These are phyloP conservation scores for Prosopis cineraria DNA, from an alignment of 306 rosid genomes.

Conservation along the genomic window DNA sequence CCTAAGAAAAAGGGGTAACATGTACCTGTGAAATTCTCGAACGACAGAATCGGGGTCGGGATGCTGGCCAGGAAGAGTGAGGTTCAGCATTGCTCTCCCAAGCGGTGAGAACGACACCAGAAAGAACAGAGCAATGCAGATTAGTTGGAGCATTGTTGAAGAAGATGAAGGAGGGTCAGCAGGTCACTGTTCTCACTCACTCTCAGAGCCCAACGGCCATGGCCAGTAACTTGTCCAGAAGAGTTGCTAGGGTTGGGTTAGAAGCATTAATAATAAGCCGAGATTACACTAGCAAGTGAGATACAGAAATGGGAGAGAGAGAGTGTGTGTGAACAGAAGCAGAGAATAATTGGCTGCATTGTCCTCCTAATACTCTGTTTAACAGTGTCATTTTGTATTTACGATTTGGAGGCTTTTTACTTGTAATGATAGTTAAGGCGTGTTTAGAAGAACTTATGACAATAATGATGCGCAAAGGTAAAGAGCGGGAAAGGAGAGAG, in stretches of 20 bases:
- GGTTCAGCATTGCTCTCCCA: constrained; percentile 55
- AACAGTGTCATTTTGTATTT: background rate
- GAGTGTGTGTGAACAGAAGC: constrained; percentile 30
- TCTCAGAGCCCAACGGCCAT: constrained; percentile 16
- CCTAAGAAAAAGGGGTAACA: constrained; percentile 11
- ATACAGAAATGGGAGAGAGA: constrained; percentile 2
- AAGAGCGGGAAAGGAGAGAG: constrained; percentile 9
- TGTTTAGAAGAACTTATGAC: constrained; percentile 11
- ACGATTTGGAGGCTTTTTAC: constrained; percentile 24
- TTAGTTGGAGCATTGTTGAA: constrained; percentile 52
- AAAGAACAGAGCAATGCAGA: constrained; percentile 62
- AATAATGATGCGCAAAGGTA: constrained; percentile 24
- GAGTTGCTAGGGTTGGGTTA: constrained; percentile 31
- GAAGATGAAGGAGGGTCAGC: constrained; percentile 25
- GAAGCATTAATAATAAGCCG: constrained; percentile 34
- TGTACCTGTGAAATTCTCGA: constrained; percentile 75
- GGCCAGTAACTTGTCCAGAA: constrained; percentile 28
- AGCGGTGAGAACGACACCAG: constrained; percentile 44
- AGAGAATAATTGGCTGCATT: constrained; percentile 3
- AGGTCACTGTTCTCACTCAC: constrained; percentile 17
- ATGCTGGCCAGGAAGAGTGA: constrained; percentile 85
- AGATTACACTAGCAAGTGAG: background rate
- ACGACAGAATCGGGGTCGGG: constrained; percentile 88
- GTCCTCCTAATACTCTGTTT: constrained; percentile 23
- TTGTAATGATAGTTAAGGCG: constrained; percentile 31